A percentile compares a stretch with the other conserved stretches of the same genome.
Evolutionary conservation across 1,139 yeast genomes (phyloP).

Genomic region (Blastobotrys elegans): DNA sequence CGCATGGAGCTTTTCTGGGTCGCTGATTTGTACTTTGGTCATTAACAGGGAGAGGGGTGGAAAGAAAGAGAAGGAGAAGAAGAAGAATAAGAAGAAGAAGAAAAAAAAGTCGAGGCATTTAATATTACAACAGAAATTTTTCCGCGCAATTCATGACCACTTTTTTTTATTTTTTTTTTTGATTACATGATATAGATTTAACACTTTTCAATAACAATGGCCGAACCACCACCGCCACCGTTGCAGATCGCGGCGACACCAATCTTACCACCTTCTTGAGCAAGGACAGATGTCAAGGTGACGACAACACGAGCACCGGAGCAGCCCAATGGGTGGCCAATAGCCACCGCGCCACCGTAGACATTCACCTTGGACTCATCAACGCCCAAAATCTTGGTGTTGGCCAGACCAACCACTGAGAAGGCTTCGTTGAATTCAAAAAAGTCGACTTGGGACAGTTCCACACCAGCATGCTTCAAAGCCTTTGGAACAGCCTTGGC

Average conservation of each 20-base stretch:
- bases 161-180: too few relatives aligned
- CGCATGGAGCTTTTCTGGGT: slow-evolving; percentile 35
- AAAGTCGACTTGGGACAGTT: slow-evolving; percentile 59
- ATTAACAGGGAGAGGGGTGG: not conserved
- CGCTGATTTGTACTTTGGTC: slow-evolving; percentile 28
- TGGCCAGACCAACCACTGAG: slow-evolving; percentile 91
- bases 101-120: not conserved
- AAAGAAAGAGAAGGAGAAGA: not conserved
- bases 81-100: not conserved
- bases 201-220: slow-evolving; percentile 58
- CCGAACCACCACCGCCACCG: slow-evolving; percentile 99
- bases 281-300: slow-evolving; percentile 69
- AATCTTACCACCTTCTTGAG: slow-evolving; percentile 69
- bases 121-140: not conserved
- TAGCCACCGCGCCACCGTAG: slow-evolving; percentile 97
- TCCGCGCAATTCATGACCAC: too few relatives aligned
- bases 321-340: slow-evolving; percentile 97
- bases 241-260: slow-evolving; percentile 97
- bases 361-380: slow-evolving; percentile 73
- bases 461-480: slow-evolving; percentile 73
- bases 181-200: too few relatives aligned
- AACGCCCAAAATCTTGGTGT: slow-evolving; percentile 66
- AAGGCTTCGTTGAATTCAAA: slow-evolving; percentile 97
- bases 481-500: slow-evolving; percentile 93
- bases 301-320: slow-evolving; percentile 94